phyloP scores from a whole-genome alignment of 1,284 basidiomycete species.

The Tilletia walkeri region DNA sequence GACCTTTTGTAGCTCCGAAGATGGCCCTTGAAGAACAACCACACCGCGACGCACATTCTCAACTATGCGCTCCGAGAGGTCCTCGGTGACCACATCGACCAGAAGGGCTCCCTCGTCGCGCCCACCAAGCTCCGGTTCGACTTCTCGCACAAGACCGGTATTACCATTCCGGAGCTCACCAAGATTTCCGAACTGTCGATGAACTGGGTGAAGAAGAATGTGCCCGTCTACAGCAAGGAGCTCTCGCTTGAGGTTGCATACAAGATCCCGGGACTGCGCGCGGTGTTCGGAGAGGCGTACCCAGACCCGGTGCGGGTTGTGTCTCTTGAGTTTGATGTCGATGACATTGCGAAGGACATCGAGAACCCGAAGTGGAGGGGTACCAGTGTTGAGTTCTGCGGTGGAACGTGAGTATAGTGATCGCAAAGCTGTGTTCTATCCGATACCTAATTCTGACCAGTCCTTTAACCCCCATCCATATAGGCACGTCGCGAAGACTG shows the following conservation, averaged over 20 bases:
- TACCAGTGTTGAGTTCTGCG: constrained; percentile 95
- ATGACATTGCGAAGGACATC: constrained; percentile 80
- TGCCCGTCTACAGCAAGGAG: constrained; percentile 84
- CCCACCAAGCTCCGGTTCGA: constrained; percentile 95
- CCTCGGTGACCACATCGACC: constrained; percentile 93
- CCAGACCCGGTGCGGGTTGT: constrained; percentile 97
- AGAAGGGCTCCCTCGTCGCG: constrained; percentile 95
- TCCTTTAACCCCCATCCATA: constrained; percentile 5
- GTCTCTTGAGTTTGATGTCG: constrained; percentile 78
- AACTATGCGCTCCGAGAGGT: constrained; percentile 90
- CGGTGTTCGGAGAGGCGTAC: constrained; percentile 97
- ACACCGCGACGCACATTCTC: constrained; percentile 97
- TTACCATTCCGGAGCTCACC: constrained; percentile 70
- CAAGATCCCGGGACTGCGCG: constrained; percentile 86
- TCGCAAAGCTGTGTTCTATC: neutral
- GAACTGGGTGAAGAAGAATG: constrained; percentile 86
- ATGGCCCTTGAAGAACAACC: constrained; percentile 94
- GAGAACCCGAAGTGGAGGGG: constrained; percentile 83
- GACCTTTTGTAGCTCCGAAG: constrained; percentile 62
- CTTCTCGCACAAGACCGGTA: constrained; percentile 91
- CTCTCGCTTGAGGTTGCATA: constrained; percentile 76
- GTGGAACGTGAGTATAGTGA: constrained; percentile 68
- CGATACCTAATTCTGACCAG: constrained; percentile 8
- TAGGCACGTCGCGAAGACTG: constrained; percentile 88
- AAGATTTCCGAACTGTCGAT: constrained; percentile 81